phyloP scores from a whole-genome alignment of 2,329 filamentous ascomycete species.

The Whalleya microplaca region DNA sequence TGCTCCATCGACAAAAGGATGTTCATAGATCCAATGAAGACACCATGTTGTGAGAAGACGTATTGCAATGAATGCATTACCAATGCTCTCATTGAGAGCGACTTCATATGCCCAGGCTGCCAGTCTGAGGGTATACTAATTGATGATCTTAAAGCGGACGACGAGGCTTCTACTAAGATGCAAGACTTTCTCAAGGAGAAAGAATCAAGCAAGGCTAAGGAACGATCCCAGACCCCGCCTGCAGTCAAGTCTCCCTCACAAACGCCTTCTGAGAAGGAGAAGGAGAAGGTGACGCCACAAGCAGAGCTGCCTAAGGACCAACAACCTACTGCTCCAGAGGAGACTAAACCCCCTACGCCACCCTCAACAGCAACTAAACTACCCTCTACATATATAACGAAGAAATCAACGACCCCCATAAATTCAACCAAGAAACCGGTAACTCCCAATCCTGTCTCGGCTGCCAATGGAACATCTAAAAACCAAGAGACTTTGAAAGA shows the following conservation, averaged over 20 bases:
- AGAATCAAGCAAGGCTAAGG: conserved; percentile 50
- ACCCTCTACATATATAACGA: conserved; percentile 27
- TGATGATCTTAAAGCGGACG: conserved; percentile 85
- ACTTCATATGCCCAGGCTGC: conserved; percentile 94
- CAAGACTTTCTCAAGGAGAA: conserved; percentile 70
- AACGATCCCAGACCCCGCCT: conserved; percentile 52
- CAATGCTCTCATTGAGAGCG: conserved; percentile 96
- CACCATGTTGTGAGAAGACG: conserved; percentile 95
- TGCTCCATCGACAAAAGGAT: conserved; percentile 97
- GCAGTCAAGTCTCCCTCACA: conserved; percentile 39
- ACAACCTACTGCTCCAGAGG: conserved; percentile 36
- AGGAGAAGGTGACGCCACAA: conserved; percentile 41
- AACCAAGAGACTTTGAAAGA: conserved; percentile 29
- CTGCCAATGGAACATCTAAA: conserved; percentile 26
- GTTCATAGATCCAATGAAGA: conserved; percentile 99
- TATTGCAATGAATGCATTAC: conserved; percentile 99
- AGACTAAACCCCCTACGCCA: conserved; percentile 33
- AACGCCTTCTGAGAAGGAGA: conserved; percentile 28
- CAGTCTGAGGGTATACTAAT: conserved; percentile 88
- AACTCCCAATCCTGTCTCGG: conserved; percentile 30
- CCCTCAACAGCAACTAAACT: conserved; percentile 37
- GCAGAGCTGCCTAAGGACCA: conserved; percentile 36
- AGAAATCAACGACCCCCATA: conserved; percentile 31
- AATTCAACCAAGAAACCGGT: conserved; percentile 26
- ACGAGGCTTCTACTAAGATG: conserved; percentile 77